Percentiles rank a stretch among this genome's conserved stretches.
These are phyloP conservation scores for Blastobotrys petasosporus DNA, from an alignment of 1,139 yeast genomes.

Conservation along the genomic window DNA sequence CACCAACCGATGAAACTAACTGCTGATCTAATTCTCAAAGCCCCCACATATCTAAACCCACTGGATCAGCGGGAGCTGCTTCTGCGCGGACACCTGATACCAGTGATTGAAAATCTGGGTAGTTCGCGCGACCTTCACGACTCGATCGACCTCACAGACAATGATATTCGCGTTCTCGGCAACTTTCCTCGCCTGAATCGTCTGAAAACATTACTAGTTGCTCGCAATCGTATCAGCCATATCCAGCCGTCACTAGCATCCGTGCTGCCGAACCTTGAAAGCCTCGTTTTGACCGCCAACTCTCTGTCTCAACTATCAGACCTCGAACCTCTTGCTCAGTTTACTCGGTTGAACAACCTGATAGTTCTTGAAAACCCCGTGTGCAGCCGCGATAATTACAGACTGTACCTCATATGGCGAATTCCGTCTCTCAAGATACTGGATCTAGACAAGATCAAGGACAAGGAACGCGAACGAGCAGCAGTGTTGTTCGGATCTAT, in stretches of 20 bases:
- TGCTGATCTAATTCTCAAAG: constrained; percentile 42
- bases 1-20: constrained; percentile 45
- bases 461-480: constrained; percentile 47
- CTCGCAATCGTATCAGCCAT: constrained; percentile 49
- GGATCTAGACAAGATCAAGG: constrained; percentile 61
- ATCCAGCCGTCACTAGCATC: constrained; percentile 36
- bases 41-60: constrained; percentile 48
- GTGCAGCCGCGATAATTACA: constrained; percentile 44
- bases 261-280: constrained; percentile 42
- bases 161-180: constrained; percentile 50
- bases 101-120: constrained; percentile 41
- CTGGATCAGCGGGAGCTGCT: constrained; percentile 40
- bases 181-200: constrained; percentile 45
- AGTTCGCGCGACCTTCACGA: constrained; percentile 42
- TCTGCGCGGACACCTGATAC: constrained; percentile 39
- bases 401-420: constrained; percentile 54
- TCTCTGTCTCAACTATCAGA: constrained; percentile 40
- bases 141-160: constrained; percentile 62
- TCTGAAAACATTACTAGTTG: constrained; percentile 48
- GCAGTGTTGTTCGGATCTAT: constrained; percentile 42
- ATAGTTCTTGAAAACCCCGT: constrained; percentile 60
- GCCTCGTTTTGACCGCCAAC: constrained; percentile 52
- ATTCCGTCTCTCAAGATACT: constrained; percentile 57
- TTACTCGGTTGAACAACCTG: constrained; percentile 43
- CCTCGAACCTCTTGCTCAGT: constrained; percentile 35